phyloP scores from a whole-genome alignment of 2,329 filamentous ascomycete species.

The Ceratocystis ficicola region DNA sequence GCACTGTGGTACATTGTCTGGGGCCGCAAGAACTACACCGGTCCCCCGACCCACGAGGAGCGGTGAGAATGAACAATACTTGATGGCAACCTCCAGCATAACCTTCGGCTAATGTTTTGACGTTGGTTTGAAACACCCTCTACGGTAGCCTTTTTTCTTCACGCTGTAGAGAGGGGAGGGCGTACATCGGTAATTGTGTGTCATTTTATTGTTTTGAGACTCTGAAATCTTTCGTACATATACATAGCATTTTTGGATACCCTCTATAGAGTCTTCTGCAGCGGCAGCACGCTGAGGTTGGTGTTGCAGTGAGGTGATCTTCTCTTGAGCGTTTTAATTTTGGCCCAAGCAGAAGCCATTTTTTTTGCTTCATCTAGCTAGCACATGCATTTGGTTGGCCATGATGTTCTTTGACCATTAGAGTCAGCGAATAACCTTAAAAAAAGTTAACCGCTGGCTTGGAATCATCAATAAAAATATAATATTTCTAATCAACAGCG shows the following conservation, averaged over 20 bases:
- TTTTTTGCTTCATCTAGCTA: background rate
- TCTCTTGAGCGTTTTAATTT: background rate
- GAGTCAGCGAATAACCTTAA: background rate
- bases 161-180: too few relatives aligned
- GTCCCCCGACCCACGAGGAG: conserved; percentile 39
- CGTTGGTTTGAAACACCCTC: background rate
- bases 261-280: background rate
- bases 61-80: background rate
- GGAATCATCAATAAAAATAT: background rate
- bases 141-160: background rate
- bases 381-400: background rate
- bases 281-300: background rate
- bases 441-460: background rate
- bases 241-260: conserved; percentile 4
- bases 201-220: background rate
- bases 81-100: background rate
- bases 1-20: conserved; percentile 55
- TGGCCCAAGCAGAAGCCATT: background rate
- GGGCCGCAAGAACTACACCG: conserved; percentile 57
- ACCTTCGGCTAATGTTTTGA: background rate
- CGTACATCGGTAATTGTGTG: background rate
- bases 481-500: background rate
- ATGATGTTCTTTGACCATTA: background rate
- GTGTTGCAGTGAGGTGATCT: background rate
- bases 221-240: background rate